Evolutionary conservation across 345 rosid genomes (phyloP).

Genomic region (Geranium brycei): DNA sequence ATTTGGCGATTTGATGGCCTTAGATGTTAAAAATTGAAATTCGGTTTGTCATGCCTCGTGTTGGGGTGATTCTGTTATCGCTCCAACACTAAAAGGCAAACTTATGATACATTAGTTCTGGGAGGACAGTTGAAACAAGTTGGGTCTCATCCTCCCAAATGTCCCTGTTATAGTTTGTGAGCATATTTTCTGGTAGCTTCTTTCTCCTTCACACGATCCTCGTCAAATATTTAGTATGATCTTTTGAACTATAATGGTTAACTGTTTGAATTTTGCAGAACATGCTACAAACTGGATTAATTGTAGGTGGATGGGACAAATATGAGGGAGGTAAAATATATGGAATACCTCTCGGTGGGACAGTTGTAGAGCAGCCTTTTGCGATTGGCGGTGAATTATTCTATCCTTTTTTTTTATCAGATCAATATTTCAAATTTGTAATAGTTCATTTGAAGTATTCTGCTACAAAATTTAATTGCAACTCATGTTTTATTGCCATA

Average conservation of each 20-base stretch:
- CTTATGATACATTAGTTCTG: not conserved
- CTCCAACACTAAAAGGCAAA: no score
- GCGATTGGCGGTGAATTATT: conserved; percentile 69
- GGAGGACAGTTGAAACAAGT: not conserved
- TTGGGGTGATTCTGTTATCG: no score
- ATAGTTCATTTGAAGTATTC: not conserved
- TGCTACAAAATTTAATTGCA: not conserved
- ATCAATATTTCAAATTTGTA: not conserved
- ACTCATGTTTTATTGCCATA: not conserved
- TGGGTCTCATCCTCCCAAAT: not conserved
- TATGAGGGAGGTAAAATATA: conserved; percentile 92
- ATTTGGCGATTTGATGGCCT: no score
- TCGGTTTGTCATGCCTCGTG: no score
- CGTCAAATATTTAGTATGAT: not conserved
- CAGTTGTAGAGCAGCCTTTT: conserved; percentile 86
- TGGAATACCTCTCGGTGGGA: conserved; percentile 93
- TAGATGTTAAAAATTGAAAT: no score
- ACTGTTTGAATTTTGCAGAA: conserved; percentile 36
- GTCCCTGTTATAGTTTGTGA: no score
- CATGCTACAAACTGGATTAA: conserved; percentile 81
- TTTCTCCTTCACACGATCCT: not conserved
- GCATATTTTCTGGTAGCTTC: not conserved
- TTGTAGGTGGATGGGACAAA: conserved; percentile 97
- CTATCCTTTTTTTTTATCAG: no score
- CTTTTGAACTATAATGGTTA: not conserved